These are phyloP conservation scores for Eruca vesicaria DNA, from an alignment of 441 rosid genomes.

Conservation along the genomic window DNA sequence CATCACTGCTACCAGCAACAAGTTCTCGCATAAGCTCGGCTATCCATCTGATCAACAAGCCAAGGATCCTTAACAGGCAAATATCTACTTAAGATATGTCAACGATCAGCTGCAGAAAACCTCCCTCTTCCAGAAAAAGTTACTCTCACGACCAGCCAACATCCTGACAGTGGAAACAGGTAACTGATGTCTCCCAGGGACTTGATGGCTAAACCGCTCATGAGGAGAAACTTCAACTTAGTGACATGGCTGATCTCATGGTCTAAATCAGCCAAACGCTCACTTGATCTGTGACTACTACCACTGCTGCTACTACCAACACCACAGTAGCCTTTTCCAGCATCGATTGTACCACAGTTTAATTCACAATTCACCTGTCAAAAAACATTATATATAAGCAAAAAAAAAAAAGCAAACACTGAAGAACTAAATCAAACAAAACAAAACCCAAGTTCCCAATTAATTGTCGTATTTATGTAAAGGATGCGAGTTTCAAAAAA, in stretches of 20 bases:
- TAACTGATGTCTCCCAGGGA: background rate
- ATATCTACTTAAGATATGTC: background rate
- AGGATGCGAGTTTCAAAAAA: no score
- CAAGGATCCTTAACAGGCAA: constrained; percentile 45
- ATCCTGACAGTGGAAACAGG: background rate
- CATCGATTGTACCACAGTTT: constrained; percentile 46
- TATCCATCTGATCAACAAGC: constrained; percentile 45
- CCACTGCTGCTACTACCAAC: constrained; percentile 38
- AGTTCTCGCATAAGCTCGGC: constrained; percentile 68
- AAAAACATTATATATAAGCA: constrained; percentile 34
- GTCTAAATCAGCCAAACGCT: background rate
- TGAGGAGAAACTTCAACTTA: background rate
- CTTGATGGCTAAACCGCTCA: background rate
- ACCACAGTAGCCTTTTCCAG: constrained; percentile 35
- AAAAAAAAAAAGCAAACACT: no score
- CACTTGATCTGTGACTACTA: background rate
- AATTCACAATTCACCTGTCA: constrained; percentile 63
- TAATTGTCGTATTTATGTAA: background rate
- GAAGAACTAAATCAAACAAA: no score
- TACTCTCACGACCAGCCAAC: background rate
- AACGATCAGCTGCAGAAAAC: background rate
- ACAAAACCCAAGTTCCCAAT: background rate
- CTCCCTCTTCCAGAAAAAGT: background rate
- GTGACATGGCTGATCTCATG: background rate
- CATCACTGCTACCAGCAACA: constrained; percentile 70